Evolutionary conservation across 176 grass and related monocot species (phyloP), one percentile per base, ranked within the genome.

Genomic region (Carex scoparia): DNA sequence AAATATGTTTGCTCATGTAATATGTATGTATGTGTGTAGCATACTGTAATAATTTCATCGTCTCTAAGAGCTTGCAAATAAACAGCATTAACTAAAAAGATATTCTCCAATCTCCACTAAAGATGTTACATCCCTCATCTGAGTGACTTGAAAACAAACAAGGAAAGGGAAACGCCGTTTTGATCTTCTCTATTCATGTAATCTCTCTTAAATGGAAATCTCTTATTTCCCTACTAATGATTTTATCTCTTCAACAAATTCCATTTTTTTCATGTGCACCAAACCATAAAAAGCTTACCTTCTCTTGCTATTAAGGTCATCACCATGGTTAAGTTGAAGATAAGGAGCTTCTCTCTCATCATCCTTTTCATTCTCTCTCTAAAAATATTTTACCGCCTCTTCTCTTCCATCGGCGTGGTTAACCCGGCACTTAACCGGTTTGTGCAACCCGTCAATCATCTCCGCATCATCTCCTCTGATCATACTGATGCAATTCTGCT

Each of bases 401-500:
- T 61, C 11, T 62, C 79, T 13, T 13, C 0, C 11, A 28, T 66
- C 33, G 13, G 18, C 7, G 14, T 40, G 27, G 12, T 65, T 38
- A 74, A 19, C 10, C 23, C 71, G 1, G 61, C 31, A 38, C 16
- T 79, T 8, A 64, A 42, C 79, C 53, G 16, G 10, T 13, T 79
- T 1, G 37, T 42, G 37, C 55, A 13, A 4, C 65, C 4, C n/a
- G n/a, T 48, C 2, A 15, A 61, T 23, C 30, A 27, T 30, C 79
- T 6, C 23, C 12, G 49, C 54, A 9, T 79, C 76, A 38, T 68
- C 32, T 1, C 66, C 15, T 51, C 27, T 0, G 3, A n/a, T 54
- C 57, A 18, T 10, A 44, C 56, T 3, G 13, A 72, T 13, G 66
- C 86, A 38, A n/a, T 88, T 18, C 82, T 88, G 16, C 18, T 88